Evolutionary conservation across 192 early-diverging fungal species (phyloP).

Genomic region (Nowakowskiella sp.): DNA sequence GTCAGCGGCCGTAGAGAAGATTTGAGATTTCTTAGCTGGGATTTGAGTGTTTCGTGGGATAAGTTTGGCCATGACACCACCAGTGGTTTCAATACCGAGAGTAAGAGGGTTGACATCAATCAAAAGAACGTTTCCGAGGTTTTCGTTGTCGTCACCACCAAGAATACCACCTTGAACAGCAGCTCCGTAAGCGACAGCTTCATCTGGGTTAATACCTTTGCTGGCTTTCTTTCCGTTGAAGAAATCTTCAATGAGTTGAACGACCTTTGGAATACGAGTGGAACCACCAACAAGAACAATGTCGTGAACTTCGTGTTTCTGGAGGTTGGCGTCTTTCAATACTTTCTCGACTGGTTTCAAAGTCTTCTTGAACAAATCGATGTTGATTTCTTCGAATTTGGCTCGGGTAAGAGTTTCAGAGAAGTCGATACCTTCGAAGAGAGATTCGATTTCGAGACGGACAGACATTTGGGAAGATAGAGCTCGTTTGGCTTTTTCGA

Average conservation of each 20-base stretch:
- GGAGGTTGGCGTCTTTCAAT: slow-evolving; percentile 78
- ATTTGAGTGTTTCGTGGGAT: slow-evolving; percentile 89
- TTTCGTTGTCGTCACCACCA: slow-evolving; percentile 54
- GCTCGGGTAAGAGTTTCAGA: slow-evolving; percentile 91
- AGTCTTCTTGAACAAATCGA: slow-evolving; percentile 87
- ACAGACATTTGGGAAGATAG: slow-evolving; percentile 89
- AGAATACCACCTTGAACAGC: slow-evolving; percentile 93
- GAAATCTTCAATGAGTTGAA: slow-evolving; percentile 84
- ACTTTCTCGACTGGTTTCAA: slow-evolving; percentile 90
- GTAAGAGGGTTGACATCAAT: slow-evolving; percentile 95
- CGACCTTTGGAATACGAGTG: slow-evolving; percentile 97
- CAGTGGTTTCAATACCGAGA: slow-evolving; percentile 96
- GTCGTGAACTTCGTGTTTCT: slow-evolving; percentile 84
- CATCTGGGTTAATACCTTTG: slow-evolving; percentile 98
- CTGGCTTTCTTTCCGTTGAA: slow-evolving; percentile 94
- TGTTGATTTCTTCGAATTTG: slow-evolving; percentile 95
- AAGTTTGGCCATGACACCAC: slow-evolving; percentile 93
- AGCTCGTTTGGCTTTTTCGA: slow-evolving; percentile 94
- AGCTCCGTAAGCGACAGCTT: slow-evolving; percentile 97
- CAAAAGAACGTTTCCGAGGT: slow-evolving; percentile 57
- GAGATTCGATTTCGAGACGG: slow-evolving; percentile 87
- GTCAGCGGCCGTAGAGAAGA: slow-evolving; percentile 94
- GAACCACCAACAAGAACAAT: slow-evolving; percentile 98
- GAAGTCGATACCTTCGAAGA: slow-evolving; percentile 80
- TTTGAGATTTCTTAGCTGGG: slow-evolving; percentile 97